A percentile compares a stretch with the other conserved stretches of the same genome.
These are phyloP conservation scores for Talaromyces sp. DNA, from an alignment of 2,329 filamentous ascomycete genomes.

Conservation along the genomic window DNA sequence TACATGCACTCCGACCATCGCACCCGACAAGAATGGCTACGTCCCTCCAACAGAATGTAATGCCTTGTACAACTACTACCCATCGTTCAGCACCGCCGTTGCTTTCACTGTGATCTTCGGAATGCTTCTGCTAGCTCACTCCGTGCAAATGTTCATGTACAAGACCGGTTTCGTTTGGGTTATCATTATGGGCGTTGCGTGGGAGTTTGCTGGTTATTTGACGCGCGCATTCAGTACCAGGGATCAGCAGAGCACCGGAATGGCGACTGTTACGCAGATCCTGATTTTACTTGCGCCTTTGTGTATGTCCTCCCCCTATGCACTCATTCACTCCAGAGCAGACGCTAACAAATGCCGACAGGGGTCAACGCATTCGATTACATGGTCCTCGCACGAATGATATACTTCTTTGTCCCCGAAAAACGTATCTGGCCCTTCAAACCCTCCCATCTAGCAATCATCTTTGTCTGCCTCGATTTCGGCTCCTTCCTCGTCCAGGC, in stretches of 20 bases:
- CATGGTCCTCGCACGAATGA: conserved; percentile 48
- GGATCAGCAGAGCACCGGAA: conserved; percentile 35
- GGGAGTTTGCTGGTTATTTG: conserved; percentile 41
- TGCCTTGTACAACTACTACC: conserved; percentile 30
- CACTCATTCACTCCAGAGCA: too few species aligned
- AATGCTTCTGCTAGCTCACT: conserved; percentile 29
- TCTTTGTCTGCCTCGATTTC: conserved; percentile 45
- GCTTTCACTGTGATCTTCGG: conserved; percentile 38
- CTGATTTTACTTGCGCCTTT: conserved; percentile 44
- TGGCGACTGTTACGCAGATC: conserved; percentile 37
- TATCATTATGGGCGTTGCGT: conserved; percentile 41
- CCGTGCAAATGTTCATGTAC: conserved; percentile 31
- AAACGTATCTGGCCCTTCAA: conserved; percentile 38
- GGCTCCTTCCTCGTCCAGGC: conserved; percentile 22
- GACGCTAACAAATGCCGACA: neutral
- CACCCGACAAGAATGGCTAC: conserved; percentile 25
- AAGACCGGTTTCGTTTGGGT: conserved; percentile 43
- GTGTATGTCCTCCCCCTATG: neutral
- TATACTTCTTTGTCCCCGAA: conserved; percentile 43
- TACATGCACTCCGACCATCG: conserved; percentile 22
- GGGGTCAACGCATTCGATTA: conserved; percentile 48
- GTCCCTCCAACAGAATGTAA: conserved; percentile 22
- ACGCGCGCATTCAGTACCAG: conserved; percentile 41
- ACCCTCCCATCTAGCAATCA: conserved; percentile 35
- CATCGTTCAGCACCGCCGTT: conserved; percentile 36